A percentile compares a stretch with the other conserved stretches of the same genome.
Conservation (phyloP, 768 basidiomycete species). For the Infundibulicybe gibba region DNA sequence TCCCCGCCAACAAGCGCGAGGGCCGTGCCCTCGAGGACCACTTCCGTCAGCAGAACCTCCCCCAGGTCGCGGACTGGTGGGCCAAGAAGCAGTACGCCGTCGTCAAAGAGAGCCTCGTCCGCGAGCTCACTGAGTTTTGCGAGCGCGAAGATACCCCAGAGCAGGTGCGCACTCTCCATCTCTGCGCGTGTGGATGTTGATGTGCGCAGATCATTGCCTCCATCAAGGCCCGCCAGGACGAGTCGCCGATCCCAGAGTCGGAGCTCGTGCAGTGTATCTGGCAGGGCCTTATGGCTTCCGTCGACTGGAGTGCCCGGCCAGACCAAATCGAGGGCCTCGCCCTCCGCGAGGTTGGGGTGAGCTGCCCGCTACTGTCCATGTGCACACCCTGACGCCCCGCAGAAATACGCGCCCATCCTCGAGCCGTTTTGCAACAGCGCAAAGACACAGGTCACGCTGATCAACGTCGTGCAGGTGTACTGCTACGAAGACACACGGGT, state of each 20-base stretch:
- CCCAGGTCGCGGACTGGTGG: constrained; percentile 91
- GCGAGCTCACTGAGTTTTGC: constrained; percentile 64
- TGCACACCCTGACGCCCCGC: constrained; percentile 3
- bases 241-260: constrained; percentile 77
- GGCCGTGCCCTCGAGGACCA: constrained; percentile 75
- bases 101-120: constrained; percentile 74
- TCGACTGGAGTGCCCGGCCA: constrained; percentile 87
- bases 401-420: constrained; percentile 84
- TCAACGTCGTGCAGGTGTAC: constrained; percentile 93
- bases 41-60: constrained; percentile 77
- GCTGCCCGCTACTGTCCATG: constrained; percentile 19
- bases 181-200: constrained; percentile 4
- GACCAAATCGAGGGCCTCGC: constrained; percentile 91
- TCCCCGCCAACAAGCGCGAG: constrained; percentile 81
- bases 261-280: constrained; percentile 90
- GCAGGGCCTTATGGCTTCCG: constrained; percentile 83
- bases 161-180: constrained; percentile 42
- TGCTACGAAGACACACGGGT: constrained; percentile 96
- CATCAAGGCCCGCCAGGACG: constrained; percentile 71
- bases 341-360: constrained; percentile 83
- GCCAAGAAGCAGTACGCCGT: constrained; percentile 83
- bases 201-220: constrained; percentile 65
- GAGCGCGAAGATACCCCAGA: constrained; percentile 67
- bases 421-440: constrained; percentile 88
- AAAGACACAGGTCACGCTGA: constrained; percentile 89